Percentiles rank a stretch among this genome's conserved stretches.
Evolutionary conservation across 2,329 filamentous ascomycete genomes (phyloP).

Genomic region (Scedosporium dehoogii): DNA sequence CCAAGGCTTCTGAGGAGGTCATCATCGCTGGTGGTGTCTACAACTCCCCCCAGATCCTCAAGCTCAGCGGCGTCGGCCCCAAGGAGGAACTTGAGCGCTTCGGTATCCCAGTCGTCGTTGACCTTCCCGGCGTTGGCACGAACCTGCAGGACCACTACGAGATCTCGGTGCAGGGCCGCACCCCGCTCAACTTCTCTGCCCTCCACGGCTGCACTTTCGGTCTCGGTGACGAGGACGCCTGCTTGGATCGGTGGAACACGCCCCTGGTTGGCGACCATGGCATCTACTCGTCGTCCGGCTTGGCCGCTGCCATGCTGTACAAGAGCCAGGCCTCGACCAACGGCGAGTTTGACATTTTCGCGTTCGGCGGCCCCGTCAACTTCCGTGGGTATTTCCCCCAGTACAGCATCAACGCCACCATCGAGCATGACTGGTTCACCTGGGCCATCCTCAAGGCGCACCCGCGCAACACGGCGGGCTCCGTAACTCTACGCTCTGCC

Average conservation of each 20-base stretch:
- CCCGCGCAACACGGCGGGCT: conserved; percentile 42
- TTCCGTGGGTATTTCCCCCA: conserved; percentile 15
- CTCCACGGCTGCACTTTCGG: conserved; percentile 15
- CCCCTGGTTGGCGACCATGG: no score
- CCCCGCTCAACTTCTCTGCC: conserved; percentile 18
- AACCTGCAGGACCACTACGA: conserved; percentile 20
- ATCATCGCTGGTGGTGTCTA: conserved; percentile 15
- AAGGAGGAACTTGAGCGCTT: conserved; percentile 23
- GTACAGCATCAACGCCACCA: conserved; percentile 8
- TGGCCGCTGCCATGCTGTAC: no score
- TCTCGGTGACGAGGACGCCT: conserved; percentile 19
- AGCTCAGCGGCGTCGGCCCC: conserved; percentile 38
- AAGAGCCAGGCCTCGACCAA: no score
- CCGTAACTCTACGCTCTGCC: conserved; percentile 47
- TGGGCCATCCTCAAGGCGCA: conserved; percentile 42
- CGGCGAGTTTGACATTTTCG: no score
- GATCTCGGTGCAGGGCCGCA: conserved; percentile 21
- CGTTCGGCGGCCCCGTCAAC: conserved; percentile 11
- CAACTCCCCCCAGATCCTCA: conserved; percentile 31
- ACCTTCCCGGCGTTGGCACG: conserved; percentile 34
- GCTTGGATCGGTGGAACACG: conserved; percentile 13
- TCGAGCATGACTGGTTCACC: not conserved
- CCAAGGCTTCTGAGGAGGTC: conserved; percentile 12
- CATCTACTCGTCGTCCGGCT: no score
- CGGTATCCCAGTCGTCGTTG: conserved; percentile 30